Conservation (phyloP, 140 eudicot species). For the Flaveria floridana region DNA sequence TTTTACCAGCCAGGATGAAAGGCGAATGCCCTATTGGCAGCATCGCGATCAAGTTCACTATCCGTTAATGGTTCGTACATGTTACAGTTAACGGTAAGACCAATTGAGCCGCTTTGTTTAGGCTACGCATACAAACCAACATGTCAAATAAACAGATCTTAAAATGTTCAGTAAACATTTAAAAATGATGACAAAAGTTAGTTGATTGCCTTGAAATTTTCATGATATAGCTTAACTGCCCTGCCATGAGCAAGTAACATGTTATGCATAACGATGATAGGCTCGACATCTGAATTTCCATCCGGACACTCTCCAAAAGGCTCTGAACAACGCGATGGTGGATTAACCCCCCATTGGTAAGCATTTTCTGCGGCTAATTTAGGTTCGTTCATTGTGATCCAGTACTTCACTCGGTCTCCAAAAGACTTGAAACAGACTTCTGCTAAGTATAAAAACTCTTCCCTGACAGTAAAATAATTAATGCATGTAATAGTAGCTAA, state of each 20-base stretch:
- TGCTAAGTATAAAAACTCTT: constrained; percentile 51
- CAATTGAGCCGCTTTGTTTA: constrained; percentile 46
- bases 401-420: constrained; percentile 65
- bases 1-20: constrained; percentile 56
- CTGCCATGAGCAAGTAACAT: constrained; percentile 65
- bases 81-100: constrained; percentile 32
- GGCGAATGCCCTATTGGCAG: constrained; percentile 51
- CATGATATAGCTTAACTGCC: constrained; percentile 53
- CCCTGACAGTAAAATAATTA: constrained; percentile 41
- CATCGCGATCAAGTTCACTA: constrained; percentile 40
- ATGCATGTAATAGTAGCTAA: neutral
- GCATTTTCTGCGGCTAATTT: constrained; percentile 31
- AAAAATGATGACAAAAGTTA: neutral
- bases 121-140: constrained; percentile 31
- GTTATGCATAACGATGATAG: constrained; percentile 57
- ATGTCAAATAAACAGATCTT: neutral
- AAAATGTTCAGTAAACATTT: neutral
- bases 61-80: constrained; percentile 53
- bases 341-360: constrained; percentile 39
- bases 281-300: constrained; percentile 68
- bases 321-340: constrained; percentile 61
- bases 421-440: constrained; percentile 53
- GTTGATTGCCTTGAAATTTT: constrained; percentile 41
- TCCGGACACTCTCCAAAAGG: constrained; percentile 55
- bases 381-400: constrained; percentile 73